Base-by-base conservation (phyloP, 257 asterid genomes). In the Solanum boliviense region DNA sequence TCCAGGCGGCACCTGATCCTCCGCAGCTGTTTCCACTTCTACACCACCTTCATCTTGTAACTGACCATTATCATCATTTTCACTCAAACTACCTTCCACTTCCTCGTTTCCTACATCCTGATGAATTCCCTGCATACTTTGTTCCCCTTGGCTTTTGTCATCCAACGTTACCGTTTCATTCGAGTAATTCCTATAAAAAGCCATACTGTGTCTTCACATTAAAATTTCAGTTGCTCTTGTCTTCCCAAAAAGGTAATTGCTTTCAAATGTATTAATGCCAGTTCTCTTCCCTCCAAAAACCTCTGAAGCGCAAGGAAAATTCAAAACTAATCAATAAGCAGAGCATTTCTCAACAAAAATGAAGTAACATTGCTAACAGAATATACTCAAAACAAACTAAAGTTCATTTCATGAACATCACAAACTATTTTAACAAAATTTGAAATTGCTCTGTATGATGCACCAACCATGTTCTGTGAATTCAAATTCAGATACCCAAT, bases 141-240 rank as follows among this genome's bases (percentile, higher is more conserved):
- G 89, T 60, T 88, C 93, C 34, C 90, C 83, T 73, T 86, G 93
- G 44, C 88, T 90, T 89, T 92, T 90, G 89, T 94, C 98, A 36
- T 91, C 91, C 91, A 91, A 39, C 78, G 91, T 92, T 39, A 89
- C 91, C 27, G 92, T 88, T 91, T 90, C 95, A 82, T 90, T 91
- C 2, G 94, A 84, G 82, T 90, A 93, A 72, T 94, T 94, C 91
- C 96, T 92, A 72, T 88, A 90, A 60, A 91, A 93, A 7, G 96
- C 95, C 98, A 97, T 94, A 88, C 84, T 68, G 87, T 88, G 83
- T 71, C 36, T 92, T 88, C 86, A 87, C 98, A 94, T 93, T 79
- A 67, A 92, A 72, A 76, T 72, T 35, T 32, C 38, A n/a, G 58
- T 86, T 78, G 27, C 90, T 38, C 84, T 75, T 46, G 36, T 8